Evolutionary conservation across 2,329 filamentous ascomycete genomes (phyloP), one percentile per base, ranked within the genome.

Genomic region (Chlorencoelia australis): DNA sequence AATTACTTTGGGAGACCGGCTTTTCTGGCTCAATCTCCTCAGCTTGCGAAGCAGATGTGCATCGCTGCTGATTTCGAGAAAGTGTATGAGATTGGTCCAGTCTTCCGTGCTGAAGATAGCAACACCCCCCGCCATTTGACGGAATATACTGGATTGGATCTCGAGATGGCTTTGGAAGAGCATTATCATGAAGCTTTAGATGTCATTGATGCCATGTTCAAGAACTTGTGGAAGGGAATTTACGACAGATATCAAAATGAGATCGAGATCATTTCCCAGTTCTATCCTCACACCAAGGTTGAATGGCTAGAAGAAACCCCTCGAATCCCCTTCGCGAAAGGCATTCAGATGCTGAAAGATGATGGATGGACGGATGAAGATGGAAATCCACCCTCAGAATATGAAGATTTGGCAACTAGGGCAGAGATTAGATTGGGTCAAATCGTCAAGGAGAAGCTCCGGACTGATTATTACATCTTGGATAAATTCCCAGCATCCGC

Each of bases 61-160:
- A 86, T 95, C 26, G 84, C 86, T 4, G 80, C 87, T 18, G 88
- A 95, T 56, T 91, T 94, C 55, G 80, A 81, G 39, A 77, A 79
- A 33, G 88, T 95, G 5, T 95, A 89, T 53, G 88, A 95, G 57
- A 79, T 91, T 46, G 85, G 85, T 11, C 79, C 84, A 2, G 87
- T 95, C 5, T 95, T 95, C 69, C 78, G 88, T 48, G 88, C 88
- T 1, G 88, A 95, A 58, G 93, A 95, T 64, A 93, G 84, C 55
- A 95, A 95, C 59, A 95, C 88, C 0, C 88, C 94, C 54, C 79
- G 88, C 24, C 88, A 95, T 58, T 68, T 95, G 67, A 94, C 88
- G 0, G 88, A 95, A 58, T 95, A 93, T 57, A 95, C 87, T 4
- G 88, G 88, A 37, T 68, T 95, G 19, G 88, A 95, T 68, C 60